A percentile compares a stretch with the other conserved stretches of the same genome.
Evolutionary conservation across 2,329 filamentous ascomycete genomes (phyloP).

Genomic region (Dothistroma pini): DNA sequence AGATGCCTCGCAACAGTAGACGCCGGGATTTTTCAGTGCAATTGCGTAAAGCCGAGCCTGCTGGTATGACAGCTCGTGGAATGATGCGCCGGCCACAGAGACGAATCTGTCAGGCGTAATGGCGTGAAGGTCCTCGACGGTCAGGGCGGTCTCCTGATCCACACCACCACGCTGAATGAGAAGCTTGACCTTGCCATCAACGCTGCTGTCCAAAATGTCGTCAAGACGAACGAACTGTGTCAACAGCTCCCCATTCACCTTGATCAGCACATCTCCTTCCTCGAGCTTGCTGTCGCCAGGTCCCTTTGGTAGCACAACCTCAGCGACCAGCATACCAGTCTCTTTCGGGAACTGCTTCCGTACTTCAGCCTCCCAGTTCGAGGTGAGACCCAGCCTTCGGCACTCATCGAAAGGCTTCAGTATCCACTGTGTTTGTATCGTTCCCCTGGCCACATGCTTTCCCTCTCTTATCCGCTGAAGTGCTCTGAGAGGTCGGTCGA

Average conservation of each 20-base stretch:
- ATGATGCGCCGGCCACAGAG: slow-evolving; percentile 86
- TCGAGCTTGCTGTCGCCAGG: slow-evolving; percentile 83
- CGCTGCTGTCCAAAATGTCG: slow-evolving; percentile 83
- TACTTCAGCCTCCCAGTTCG: slow-evolving; percentile 81
- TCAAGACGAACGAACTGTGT: slow-evolving; percentile 92
- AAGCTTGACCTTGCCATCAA: slow-evolving; percentile 72
- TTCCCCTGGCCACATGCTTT: slow-evolving; percentile 76
- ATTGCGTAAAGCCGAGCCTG: slow-evolving; percentile 95
- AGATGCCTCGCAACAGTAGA: slow-evolving; percentile 91
- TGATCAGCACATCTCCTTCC: slow-evolving; percentile 89
- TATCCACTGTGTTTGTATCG: slow-evolving; percentile 97
- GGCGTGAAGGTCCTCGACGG: slow-evolving; percentile 83
- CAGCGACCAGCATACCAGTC: slow-evolving; percentile 94
- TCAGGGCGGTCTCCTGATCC: slow-evolving; percentile 78
- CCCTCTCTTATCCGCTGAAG: slow-evolving; percentile 78
- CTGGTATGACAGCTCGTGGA: slow-evolving; percentile 96
- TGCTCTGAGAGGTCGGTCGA: slow-evolving; percentile 85
- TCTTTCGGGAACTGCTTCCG: slow-evolving; percentile 83
- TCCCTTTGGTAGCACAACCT: slow-evolving; percentile 88
- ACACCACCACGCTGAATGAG: slow-evolving; percentile 85
- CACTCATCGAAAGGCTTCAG: slow-evolving; percentile 98
- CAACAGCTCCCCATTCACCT: slow-evolving; percentile 88
- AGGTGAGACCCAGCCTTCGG: slow-evolving; percentile 76
- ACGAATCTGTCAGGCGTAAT: slow-evolving; percentile 97
- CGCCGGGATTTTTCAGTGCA: slow-evolving; percentile 69